These are phyloP conservation scores for Diaporthe helianthi DNA, from an alignment of 2,329 filamentous ascomycete genomes.

Conservation along the genomic window DNA sequence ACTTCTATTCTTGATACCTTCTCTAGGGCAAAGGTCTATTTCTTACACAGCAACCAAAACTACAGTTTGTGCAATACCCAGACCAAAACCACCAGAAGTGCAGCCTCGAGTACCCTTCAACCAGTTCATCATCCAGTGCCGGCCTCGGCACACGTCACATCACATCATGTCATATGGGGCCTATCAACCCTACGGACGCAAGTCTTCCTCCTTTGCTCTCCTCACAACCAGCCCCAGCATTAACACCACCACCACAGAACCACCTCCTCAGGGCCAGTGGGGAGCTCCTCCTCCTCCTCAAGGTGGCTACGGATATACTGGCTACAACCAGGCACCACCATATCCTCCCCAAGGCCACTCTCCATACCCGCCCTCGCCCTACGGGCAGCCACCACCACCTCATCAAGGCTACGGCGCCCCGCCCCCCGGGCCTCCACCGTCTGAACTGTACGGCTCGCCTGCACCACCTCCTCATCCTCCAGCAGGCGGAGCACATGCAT, in stretches of 20 bases:
- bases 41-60: neutral
- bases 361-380: conserved; percentile 30
- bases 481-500: conserved; percentile 33
- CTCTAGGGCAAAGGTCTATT: neutral
- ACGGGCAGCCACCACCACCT: conserved; percentile 42
- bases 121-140: neutral
- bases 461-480: conserved; percentile 33
- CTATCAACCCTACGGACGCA: conserved; percentile 46
- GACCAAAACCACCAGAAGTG: too few relatives aligned
- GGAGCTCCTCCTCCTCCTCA: conserved; percentile 36
- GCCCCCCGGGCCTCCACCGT: conserved; percentile 37
- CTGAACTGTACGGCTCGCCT: conserved; percentile 35
- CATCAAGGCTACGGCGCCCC: conserved; percentile 42
- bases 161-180: conserved; percentile 45
- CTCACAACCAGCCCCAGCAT: neutral
- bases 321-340: conserved; percentile 29
- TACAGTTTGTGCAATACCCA: too few relatives aligned
- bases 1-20: neutral
- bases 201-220: neutral
- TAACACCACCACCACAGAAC: conserved; percentile 22
- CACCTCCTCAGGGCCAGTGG: conserved; percentile 19
- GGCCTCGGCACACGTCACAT: neutral
- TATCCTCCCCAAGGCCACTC: conserved; percentile 25
- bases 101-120: too few relatives aligned
- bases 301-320: conserved; percentile 34